phyloP scores from a whole-genome alignment of 2,329 filamentous ascomycete genomes.

The Fusarium paranaense region DNA sequence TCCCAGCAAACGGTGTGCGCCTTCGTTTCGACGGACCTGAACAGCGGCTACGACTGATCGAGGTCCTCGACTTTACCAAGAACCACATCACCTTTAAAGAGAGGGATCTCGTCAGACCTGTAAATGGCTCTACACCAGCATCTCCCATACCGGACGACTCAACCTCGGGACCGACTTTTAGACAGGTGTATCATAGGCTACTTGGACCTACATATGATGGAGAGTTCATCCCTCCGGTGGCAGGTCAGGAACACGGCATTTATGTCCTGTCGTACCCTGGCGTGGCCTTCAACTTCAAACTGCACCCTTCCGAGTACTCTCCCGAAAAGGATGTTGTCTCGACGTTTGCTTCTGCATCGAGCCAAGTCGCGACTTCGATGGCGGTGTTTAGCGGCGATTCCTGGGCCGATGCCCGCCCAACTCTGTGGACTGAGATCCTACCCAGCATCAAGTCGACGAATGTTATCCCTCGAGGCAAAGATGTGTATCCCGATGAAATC shows the following conservation, averaged over 20 bases:
- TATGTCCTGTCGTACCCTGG: conserved; percentile 96
- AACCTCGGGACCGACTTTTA: conserved; percentile 77
- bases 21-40: conserved; percentile 94
- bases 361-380: conserved; percentile 84
- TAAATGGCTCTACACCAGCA: conserved; percentile 52
- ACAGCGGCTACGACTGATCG: conserved; percentile 89
- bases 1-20: conserved; percentile 88
- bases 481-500: conserved; percentile 88
- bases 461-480: conserved; percentile 76
- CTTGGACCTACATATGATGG: conserved; percentile 94
- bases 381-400: conserved; percentile 91
- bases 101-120: conserved; percentile 79
- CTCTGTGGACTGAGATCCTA: conserved; percentile 80
- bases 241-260: conserved; percentile 70
- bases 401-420: conserved; percentile 85
- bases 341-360: conserved; percentile 81
- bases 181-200: conserved; percentile 92
- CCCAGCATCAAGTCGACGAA: conserved; percentile 79
- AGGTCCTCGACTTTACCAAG: conserved; percentile 90
- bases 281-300: conserved; percentile 90
- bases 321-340: conserved; percentile 85
- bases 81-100: conserved; percentile 84
- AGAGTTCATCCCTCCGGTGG: conserved; percentile 81
- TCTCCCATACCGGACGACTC: conserved; percentile 50
- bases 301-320: conserved; percentile 80